Evolutionary conservation across 441 rosid genomes (phyloP), one percentile per base, ranked within the genome.

Genomic region (Aleurites moluccanus): DNA sequence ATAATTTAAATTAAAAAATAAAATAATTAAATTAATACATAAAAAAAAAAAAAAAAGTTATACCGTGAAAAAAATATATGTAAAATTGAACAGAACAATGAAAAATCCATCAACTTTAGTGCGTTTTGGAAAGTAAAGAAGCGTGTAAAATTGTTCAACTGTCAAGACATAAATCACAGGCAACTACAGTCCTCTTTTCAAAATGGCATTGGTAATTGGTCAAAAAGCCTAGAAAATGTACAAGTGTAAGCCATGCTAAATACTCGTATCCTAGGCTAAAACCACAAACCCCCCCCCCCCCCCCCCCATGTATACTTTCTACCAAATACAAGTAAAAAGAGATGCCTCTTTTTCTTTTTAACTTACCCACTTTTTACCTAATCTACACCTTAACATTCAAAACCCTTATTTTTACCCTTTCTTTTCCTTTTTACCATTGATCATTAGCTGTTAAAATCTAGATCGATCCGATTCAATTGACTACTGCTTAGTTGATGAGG

Each of bases 161-260:
- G 35, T 20, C 55, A 66, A 53, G 40, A 74, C 16, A 49, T 21
- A 63, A 49, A 35, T 55, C 44, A 57, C 16, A 42, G 33, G 14
- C 64, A 38, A 72, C 38, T 21, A 64, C 27, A 64, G 70, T 67
- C 64, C 64, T 56, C 59, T 71, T 72, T 52, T 72, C 71, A 45
- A 70, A 83, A 70, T 63, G 59, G 79, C 82, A 77, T 77, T 42
- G 77, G 76, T 72, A 79, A 65, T 66, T 65, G 75, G 69, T 60
- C 10, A 71, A 59, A 11, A 62, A 47, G 45, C 75, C 63, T 27
- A 14, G 20, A 66, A 77, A 52, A 75, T 73, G 33, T 84, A 77
- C 80, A 80, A 10, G 38, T 75, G 78, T 13, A 66, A 52, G 49
- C 73, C 67, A 64, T 60, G 72, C 71, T 59, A 44, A 65, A 57